A percentile compares a stretch with the other conserved stretches of the same genome.
Evolutionary conservation across 306 rosid genomes (phyloP).

Genomic region (Spatholobus suberectus): DNA sequence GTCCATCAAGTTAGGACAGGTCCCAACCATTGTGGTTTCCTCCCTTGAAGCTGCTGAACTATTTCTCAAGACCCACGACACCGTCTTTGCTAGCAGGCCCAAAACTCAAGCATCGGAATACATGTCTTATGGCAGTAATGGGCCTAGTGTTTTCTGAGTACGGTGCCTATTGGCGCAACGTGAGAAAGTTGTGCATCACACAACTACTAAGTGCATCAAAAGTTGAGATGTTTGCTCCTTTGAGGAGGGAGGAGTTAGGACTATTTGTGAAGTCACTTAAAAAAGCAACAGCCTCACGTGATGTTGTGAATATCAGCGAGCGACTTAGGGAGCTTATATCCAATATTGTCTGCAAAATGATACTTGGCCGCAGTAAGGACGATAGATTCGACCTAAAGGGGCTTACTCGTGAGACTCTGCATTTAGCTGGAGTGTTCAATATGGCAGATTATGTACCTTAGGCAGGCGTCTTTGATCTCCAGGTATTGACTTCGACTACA

Average conservation of each 20-base stretch:
- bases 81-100: too few relatives aligned
- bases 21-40: constrained; percentile 26
- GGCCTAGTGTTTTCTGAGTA: constrained; percentile 13
- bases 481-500: too few relatives aligned
- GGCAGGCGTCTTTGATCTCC: too few relatives aligned
- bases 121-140: not conserved
- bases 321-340: not conserved
- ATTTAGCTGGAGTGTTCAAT: too few relatives aligned
- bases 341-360: too few relatives aligned
- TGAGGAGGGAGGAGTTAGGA: constrained; percentile 21
- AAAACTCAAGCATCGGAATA: too few relatives aligned
- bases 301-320: constrained; percentile 23
- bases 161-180: constrained; percentile 46
- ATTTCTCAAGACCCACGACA: too few relatives aligned
- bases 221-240: constrained; percentile 10
- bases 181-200: constrained; percentile 39
- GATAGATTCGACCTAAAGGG: too few relatives aligned
- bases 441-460: too few relatives aligned
- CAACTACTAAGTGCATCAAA: constrained; percentile 38
- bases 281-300: not conserved
- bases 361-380: too few relatives aligned
- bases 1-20: constrained; percentile 35
- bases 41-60: constrained; percentile 51
- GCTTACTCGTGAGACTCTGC: too few relatives aligned
- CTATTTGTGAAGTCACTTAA: not conserved